Conservation (phyloP, 2,329 filamentous ascomycete genomes). For the Colletotrichum liriopes region DNA sequence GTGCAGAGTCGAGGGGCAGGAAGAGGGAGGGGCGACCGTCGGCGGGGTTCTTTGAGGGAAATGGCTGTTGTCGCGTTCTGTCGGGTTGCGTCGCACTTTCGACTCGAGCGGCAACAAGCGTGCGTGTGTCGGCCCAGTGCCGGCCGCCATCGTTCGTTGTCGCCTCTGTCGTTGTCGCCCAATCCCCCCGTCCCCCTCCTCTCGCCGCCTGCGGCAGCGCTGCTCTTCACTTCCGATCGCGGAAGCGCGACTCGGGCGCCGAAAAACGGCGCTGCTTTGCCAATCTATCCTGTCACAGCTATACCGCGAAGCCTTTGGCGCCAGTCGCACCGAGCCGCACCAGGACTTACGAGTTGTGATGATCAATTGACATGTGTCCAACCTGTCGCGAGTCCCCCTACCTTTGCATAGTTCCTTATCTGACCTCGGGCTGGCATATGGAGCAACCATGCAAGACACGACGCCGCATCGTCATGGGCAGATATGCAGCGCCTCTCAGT, state of each 20-base stretch:
- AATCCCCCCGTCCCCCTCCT: background rate
- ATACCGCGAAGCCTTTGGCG: background rate
- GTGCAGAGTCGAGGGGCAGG: conserved; percentile 9
- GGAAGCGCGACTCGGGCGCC: conserved; percentile 38
- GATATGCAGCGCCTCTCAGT: background rate
- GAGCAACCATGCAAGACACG: conserved; percentile 25
- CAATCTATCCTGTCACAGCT: conserved; percentile 26
- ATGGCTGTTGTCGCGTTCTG: conserved; percentile 33
- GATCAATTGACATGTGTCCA: conserved; percentile 41
- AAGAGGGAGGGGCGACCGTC: conserved; percentile 5
- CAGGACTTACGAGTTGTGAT: conserved; percentile 35
- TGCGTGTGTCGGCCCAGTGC: conserved; percentile 1
- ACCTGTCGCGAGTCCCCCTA: conserved; percentile 17
- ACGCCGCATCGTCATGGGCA: conserved; percentile 11
- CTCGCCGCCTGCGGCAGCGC: background rate
- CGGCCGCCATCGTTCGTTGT: background rate
- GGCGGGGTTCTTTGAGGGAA: conserved; percentile 7
- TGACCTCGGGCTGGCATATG: conserved; percentile 20
- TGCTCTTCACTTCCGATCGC: conserved; percentile 29
- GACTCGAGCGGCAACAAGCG: conserved; percentile 14
- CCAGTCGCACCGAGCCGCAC: conserved; percentile 20
- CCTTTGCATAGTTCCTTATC: conserved; percentile 27
- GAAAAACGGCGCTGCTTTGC: conserved; percentile 22
- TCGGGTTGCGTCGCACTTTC: conserved; percentile 35
- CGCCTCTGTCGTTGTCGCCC: conserved; percentile 1